These are phyloP conservation scores for Polychaeton citri DNA, from an alignment of 2,329 filamentous ascomycete species.

Conservation along the genomic window DNA sequence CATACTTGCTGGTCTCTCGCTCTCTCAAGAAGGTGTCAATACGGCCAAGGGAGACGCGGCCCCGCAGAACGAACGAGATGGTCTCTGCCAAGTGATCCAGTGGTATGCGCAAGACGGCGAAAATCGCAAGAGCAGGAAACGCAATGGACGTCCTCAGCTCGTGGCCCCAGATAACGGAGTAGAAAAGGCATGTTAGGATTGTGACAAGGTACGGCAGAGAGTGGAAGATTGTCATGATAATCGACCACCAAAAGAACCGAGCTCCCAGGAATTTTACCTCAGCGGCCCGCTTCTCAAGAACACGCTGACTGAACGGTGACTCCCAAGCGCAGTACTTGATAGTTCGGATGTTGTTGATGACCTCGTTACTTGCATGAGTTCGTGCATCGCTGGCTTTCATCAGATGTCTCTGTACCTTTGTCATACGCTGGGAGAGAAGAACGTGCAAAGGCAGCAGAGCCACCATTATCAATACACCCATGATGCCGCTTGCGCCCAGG, in stretches of 20 bases:
- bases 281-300: slow-evolving; percentile 66
- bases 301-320: slow-evolving; percentile 65
- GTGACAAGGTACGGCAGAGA: slow-evolving; percentile 85
- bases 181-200: slow-evolving; percentile 83
- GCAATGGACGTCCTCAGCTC: slow-evolving; percentile 76
- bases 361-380: slow-evolving; percentile 86
- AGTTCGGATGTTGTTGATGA: slow-evolving; percentile 87
- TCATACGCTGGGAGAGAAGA: slow-evolving; percentile 68
- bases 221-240: slow-evolving; percentile 85
- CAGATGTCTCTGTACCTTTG: slow-evolving; percentile 71
- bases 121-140: slow-evolving; percentile 85
- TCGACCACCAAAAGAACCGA: slow-evolving; percentile 76
- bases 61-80: slow-evolving; percentile 91
- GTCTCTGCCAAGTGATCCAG: slow-evolving; percentile 90
- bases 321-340: slow-evolving; percentile 99
- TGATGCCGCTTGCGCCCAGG: slow-evolving; percentile 79
- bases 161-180: slow-evolving; percentile 75
- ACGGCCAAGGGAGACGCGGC: slow-evolving; percentile 85
- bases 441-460: slow-evolving; percentile 78
- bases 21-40: slow-evolving; percentile 82
- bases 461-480: slow-evolving; percentile 75
- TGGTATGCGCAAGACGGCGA: slow-evolving; percentile 77
- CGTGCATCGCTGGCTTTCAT: slow-evolving; percentile 82
- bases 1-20: slow-evolving; percentile 86
- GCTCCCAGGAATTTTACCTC: slow-evolving; percentile 65